Base-by-base conservation (phyloP, 2,329 filamentous ascomycete genomes). In the Pyrenophora tritici-repentis region DNA sequence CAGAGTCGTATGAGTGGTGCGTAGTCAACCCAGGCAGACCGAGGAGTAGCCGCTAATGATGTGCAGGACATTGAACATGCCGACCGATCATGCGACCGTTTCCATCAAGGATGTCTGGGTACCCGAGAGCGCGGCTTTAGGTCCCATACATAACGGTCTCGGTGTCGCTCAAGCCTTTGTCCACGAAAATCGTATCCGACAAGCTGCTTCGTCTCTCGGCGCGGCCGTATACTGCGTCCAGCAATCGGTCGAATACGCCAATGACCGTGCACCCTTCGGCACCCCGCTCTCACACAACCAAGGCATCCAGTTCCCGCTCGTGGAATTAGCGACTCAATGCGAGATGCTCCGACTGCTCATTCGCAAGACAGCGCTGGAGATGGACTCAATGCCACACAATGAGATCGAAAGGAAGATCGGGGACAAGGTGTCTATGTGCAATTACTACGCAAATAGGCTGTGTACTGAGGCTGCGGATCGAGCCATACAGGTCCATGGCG, bases 181-280 rank as follows among this genome's bases (percentile, higher is more conserved):
- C 2, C 83, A 86, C 67, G 84, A 87, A 63, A 86, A 86, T 67
- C 79, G 84, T 37, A 83, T 86, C 59, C 78, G 84, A n/a, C 83
- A 87, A 72, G 84, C 84, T 1, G 83, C 83, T 1, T 83, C 80
- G 7, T 83, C 80, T 1, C 79, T 83, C 34, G 83, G 84, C 36
- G 80, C 83, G 1, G 83, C 84, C 6, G 73, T 78, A 40, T 87
- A 81, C 71, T 87, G 84, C 68, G 76, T 86, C 44, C 78, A 83
- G 35, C 75, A 81, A 58, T 81, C 78, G 34, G 78, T 86, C 42
- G 74, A 78, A 55, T 83, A 86, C 65, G 83, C 84, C 4, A 78
- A 80, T 39, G 62, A 74, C 12, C 76, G 83, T 26, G 75, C 76
- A 47, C 80, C 83, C 2, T 86, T 85, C 56, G 82, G 82, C 32